These are phyloP conservation scores for Jimgerdemannia lactiflua DNA, from an alignment of 192 early-diverging fungal genomes.

Conservation along the genomic window DNA sequence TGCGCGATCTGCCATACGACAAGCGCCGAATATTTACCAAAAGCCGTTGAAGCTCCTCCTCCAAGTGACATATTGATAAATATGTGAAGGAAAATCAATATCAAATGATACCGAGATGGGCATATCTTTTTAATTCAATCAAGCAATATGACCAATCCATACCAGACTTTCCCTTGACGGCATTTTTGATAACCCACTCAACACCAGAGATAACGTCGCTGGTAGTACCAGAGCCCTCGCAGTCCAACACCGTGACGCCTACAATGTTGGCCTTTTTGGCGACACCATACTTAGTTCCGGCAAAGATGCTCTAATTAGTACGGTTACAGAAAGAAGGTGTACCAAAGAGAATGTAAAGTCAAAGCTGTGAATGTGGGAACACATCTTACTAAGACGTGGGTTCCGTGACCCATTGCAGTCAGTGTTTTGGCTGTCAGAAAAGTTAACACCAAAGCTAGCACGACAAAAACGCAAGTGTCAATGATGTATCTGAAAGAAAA, in stretches of 20 bases:
- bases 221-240: conserved; percentile 87
- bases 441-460: too few species aligned
- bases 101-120: too few species aligned
- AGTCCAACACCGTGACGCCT: conserved; percentile 88
- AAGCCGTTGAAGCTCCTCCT: conserved; percentile 71
- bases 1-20: background rate
- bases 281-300: conserved; percentile 81
- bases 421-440: too few species aligned
- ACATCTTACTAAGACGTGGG: conserved; percentile 68
- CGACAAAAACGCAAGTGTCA: too few species aligned
- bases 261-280: conserved; percentile 84
- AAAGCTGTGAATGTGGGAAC: too few species aligned
- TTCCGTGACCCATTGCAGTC: conserved; percentile 83
- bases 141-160: too few species aligned
- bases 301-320: conserved; percentile 59
- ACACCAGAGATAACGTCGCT: conserved; percentile 79
- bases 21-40: conserved; percentile 34
- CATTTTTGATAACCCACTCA: conserved; percentile 54
- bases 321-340: too few species aligned
- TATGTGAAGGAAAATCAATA: too few species aligned
- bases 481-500: too few species aligned
- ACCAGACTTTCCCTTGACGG: conserved; percentile 59
- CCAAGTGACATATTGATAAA: conserved; percentile 96
- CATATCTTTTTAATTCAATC: too few species aligned
- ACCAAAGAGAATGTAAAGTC: too few species aligned